Base-by-base conservation (phyloP, 2,329 filamentous ascomycete genomes). In the Colletotrichum nymphaeae region DNA sequence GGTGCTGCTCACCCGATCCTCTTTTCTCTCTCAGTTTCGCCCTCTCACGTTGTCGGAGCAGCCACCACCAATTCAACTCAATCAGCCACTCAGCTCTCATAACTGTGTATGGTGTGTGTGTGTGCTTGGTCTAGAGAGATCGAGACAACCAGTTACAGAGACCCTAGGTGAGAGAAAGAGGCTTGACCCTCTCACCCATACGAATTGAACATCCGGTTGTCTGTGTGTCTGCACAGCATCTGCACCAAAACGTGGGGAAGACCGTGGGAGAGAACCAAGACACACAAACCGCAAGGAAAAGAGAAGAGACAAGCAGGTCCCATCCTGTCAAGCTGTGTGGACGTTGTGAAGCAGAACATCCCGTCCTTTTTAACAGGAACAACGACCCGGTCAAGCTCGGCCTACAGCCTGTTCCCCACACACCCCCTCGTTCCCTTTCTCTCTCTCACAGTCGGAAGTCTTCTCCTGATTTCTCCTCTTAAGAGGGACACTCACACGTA, bases 311-410 rank as follows among this genome's bases (percentile, higher is more conserved):
- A 56, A 73, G 56, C 60, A 70, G 30, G 37, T 56, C 35, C 60
- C 55, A 62, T 60, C 28, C n/a, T 52, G 59, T 49, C 49, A 42
- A 42, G 26, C 28, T 65, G 22, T 26, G 35, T 42, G 37, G 46
- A 49, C 60, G 32, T 14, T 26, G 30, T 49, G 67, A 60, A 70
- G 67, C 60, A 70, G 71, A 73, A 24, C 67, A 71, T 70, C 60
- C 60, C 67, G 67, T 53, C 71, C 71, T 73, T 73, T 70, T 73
- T 53, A 71, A 73, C 60, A 73, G 56, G 70, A 70, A 70, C 42
- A 66, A 58, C 67, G 60, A 70, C 69, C 58, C 42, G 67, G 42
- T 49, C 30, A 19, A 66, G 71, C 71, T 73, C 66, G 67, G 71
- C 60, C 32, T 62, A 56, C 60, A 70, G 60, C 52, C 46, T 58